Evolutionary conservation across 441 rosid species (phyloP), one percentile per base, ranked within the genome.

Genomic region (Raphanus hybrid): DNA sequence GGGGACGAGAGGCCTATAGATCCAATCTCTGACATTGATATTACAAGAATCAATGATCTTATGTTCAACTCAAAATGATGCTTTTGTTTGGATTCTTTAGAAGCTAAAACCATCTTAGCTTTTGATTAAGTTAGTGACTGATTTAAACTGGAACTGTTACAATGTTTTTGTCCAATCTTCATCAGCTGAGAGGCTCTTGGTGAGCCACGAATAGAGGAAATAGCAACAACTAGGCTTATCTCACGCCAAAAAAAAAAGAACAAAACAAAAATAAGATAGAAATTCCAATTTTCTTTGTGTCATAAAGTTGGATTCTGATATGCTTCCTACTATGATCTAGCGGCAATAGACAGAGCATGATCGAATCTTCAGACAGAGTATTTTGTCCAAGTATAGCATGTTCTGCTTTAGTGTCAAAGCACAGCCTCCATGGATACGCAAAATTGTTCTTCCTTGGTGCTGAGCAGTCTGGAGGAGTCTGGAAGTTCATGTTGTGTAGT

Each of bases 11-110:
- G 69, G 20, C 82, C 82, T 48, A 79, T 79, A 29, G 65, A 61
- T 61, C 65, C 65, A n/a, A 61, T 61, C 65, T 61, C 65, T 61
- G 65, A 61, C 41, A 74, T 79, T 75, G 79, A 65, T 70, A 75
- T 79, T 37, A 70, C 79, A 75, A 79, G 73, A 79, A 79, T 79
- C 59, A 79, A 79, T 57, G 12, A 75, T 26, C 69, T 79, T 59
- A 65, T 79, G 82, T 70, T 75, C 57, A 79, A 64, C 26, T 63
- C 75, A 64, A 32, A 6, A 18, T 61, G 65, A 61, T 61, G 5
- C 2, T 58, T 61, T 29, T 61, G 39, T 29, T n/a, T 32, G 1
- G 15, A 27, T 60, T 60, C 37, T 12, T 5, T 27, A 5, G 37
- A 26, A 60, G 16, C 1, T 60, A 29, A 27, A 60, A 27, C 64